Conservation (phyloP, 805 yeast genomes). For the Hanseniaspora nectarophila region DNA sequence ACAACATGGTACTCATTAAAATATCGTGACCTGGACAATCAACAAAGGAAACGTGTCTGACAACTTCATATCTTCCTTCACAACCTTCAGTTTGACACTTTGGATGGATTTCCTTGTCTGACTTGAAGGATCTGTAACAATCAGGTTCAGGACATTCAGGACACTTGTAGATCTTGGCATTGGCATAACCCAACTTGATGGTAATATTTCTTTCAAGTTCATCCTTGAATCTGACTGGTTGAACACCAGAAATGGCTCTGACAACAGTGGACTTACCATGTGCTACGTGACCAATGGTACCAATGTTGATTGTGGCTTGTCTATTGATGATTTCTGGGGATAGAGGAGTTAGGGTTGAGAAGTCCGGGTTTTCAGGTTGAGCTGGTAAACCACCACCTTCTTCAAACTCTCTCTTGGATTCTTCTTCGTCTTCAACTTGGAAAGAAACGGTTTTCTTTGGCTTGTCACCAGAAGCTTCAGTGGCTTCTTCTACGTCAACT, state of each 20-base stretch:
- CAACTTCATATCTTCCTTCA: constrained; percentile 73
- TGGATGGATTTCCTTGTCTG: constrained; percentile 90
- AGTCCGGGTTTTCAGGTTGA: constrained; percentile 85
- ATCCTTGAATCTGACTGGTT: constrained; percentile 97
- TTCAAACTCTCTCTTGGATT: constrained; percentile 67
- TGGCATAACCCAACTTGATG: constrained; percentile 95
- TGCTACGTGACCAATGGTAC: constrained; percentile 93
- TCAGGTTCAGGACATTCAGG: constrained; percentile 84
- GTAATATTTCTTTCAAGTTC: constrained; percentile 98
- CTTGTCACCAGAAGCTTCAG: constrained; percentile 30
- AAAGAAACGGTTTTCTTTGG: constrained; percentile 70
- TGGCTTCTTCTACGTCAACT: constrained; percentile 26
- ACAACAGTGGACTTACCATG: constrained; percentile 92
- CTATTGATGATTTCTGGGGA: constrained; percentile 93
- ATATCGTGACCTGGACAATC: constrained; percentile 99
- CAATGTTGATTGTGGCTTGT: constrained; percentile 98
- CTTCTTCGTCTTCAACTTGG: constrained; percentile 45
- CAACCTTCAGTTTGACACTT: constrained; percentile 82
- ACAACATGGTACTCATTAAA: constrained; percentile 99
- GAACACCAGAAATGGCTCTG: constrained; percentile 95
- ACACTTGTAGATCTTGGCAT: constrained; percentile 94
- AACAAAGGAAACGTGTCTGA: constrained; percentile 95
- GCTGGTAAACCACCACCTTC: constrained; percentile 98
- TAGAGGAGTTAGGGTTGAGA: constrained; percentile 66
- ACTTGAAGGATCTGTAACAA: constrained; percentile 85